phyloP scores from a whole-genome alignment of 129 eudicot species.

The Flaveria trinervia region DNA sequence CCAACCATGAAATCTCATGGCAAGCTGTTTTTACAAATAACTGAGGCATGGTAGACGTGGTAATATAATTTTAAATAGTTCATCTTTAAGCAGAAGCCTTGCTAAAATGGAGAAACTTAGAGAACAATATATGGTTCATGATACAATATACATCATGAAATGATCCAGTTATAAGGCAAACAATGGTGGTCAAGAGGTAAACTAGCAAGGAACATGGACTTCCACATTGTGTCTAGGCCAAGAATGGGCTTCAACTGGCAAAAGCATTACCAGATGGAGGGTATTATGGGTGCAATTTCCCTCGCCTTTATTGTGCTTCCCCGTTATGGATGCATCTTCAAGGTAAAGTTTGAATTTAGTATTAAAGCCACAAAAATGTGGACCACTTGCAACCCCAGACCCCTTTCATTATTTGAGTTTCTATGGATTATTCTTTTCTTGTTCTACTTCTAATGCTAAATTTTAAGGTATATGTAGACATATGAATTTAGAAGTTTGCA shows the following conservation, averaged over 20 bases:
- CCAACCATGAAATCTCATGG: constrained; percentile 6
- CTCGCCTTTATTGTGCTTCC: not conserved
- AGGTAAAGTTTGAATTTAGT: constrained; percentile 9
- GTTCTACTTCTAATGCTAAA: not conserved
- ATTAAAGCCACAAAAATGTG: constrained; percentile 19
- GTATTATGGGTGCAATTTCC: constrained; percentile 5
- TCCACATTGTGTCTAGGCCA: constrained; percentile 4
- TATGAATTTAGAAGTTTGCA: not conserved
- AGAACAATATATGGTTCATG: not conserved
- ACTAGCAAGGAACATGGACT: not conserved
- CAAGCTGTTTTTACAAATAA: constrained; percentile 7
- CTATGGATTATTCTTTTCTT: constrained; percentile 23
- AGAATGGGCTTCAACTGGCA: constrained; percentile 11
- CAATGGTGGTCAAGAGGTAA: not conserved
- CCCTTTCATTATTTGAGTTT: not conserved
- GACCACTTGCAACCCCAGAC: constrained; percentile 20
- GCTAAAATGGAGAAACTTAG: not conserved
- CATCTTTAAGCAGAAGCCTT: not conserved
- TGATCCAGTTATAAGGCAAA: constrained; percentile 7
- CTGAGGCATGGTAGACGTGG: not conserved
- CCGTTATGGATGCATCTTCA: constrained; percentile 17
- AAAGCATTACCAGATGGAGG: constrained; percentile 11
- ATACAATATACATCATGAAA: not conserved
- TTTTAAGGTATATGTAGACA: constrained; percentile 23
- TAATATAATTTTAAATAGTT: not conserved